phyloP scores from a whole-genome alignment of 257 asterid genomes.

The Solanum etuberosum region DNA sequence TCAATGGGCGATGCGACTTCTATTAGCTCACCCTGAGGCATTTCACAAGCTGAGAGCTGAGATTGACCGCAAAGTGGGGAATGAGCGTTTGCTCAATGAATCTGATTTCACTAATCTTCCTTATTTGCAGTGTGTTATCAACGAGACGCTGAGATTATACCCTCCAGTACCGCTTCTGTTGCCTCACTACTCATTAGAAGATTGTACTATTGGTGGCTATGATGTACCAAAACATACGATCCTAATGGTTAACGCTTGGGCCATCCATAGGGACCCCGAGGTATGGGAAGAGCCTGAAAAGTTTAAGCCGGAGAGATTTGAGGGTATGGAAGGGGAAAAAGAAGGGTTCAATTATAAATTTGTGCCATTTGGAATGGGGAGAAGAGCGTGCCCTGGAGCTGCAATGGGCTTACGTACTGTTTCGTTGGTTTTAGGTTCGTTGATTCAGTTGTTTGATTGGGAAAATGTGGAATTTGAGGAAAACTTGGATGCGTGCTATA shows the following conservation, averaged over 20 bases:
- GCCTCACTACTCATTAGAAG: conserved; percentile 35
- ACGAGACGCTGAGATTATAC: conserved; percentile 42
- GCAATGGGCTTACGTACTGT: conserved; percentile 28
- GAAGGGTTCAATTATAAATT: conserved; percentile 20
- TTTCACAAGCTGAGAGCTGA: conserved; percentile 28
- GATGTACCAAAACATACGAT: conserved; percentile 25
- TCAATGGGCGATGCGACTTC: conserved; percentile 37
- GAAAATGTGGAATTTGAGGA: conserved; percentile 1
- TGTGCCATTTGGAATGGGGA: conserved; percentile 47
- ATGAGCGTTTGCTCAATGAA: conserved; percentile 21
- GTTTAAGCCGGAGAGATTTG: conserved; percentile 42
- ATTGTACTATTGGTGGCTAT: conserved; percentile 32
- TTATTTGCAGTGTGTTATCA: conserved; percentile 29
- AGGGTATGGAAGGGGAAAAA: conserved; percentile 8
- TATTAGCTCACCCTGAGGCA: conserved; percentile 25
- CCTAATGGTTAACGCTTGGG: conserved; percentile 44
- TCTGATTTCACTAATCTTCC: conserved; percentile 40
- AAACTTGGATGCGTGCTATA: conserved; percentile 3
- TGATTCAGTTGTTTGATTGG: conserved; percentile 56
- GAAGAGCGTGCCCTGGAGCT: conserved; percentile 51
- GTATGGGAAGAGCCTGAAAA: conserved; percentile 40
- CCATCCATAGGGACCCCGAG: conserved; percentile 38
- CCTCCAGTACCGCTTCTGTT: conserved; percentile 42
- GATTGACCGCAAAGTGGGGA: conserved; percentile 35
- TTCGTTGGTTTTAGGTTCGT: conserved; percentile 31